Evolutionary conservation across 129 eudicot species (phyloP).

Genomic region (Logfia minima): DNA sequence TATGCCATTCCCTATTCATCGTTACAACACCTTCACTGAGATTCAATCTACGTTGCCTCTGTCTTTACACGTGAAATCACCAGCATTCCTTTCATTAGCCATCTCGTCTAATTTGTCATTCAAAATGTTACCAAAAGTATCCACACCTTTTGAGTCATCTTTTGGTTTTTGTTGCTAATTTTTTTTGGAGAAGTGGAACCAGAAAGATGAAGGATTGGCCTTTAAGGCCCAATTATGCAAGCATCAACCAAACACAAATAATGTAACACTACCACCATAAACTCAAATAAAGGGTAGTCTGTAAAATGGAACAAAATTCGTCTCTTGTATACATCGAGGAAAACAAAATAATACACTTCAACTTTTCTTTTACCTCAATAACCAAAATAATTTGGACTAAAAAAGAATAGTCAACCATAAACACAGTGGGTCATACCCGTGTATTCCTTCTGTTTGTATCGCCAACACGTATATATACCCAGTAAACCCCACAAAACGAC

Average conservation of each 20-base stretch:
- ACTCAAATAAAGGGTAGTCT: neutral
- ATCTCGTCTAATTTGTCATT: no score
- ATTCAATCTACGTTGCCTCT: no score
- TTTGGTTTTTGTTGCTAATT: no score
- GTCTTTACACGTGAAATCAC: no score
- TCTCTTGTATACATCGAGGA: conserved; percentile 22
- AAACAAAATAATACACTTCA: conserved; percentile 17
- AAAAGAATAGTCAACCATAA: conserved; percentile 9
- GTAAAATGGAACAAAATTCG: conserved; percentile 19
- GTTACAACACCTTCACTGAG: no score
- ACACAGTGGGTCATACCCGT: conserved; percentile 17
- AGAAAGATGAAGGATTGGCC: neutral
- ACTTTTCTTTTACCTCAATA: conserved; percentile 26
- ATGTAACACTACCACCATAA: conserved; percentile 1
- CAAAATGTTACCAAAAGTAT: no score
- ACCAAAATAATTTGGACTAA: conserved; percentile 14
- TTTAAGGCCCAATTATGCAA: neutral
- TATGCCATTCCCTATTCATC: no score
- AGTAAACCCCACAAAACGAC: conserved; percentile 8
- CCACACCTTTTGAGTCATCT: no score
- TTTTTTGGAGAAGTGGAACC: no score
- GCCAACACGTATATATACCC: conserved; percentile 21
- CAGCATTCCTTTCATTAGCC: no score
- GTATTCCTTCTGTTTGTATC: conserved; percentile 32
- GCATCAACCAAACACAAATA: neutral